phyloP scores from a whole-genome alignment of 1,139 yeast genomes.

The Suhomyces ambrosiae region DNA sequence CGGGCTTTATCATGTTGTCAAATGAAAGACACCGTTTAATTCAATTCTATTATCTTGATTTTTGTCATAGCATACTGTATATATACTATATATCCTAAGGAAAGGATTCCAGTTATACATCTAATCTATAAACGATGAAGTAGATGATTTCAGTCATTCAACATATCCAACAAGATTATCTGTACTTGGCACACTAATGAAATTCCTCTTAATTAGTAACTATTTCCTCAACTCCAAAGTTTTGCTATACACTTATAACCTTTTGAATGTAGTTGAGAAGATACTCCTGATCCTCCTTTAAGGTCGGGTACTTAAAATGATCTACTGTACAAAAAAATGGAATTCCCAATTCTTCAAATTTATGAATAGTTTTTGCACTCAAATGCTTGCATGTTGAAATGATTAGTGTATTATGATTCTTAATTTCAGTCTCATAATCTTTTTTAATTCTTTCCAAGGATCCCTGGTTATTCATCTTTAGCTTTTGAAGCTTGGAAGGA shows the following conservation, averaged over 20 bases:
- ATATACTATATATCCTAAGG: constrained; percentile 16
- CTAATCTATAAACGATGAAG: background rate
- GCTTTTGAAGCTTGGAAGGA: constrained; percentile 17
- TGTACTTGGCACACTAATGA: no score
- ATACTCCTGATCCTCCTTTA: constrained; percentile 27
- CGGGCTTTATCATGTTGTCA: constrained; percentile 8
- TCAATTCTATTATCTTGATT: constrained; percentile 9
- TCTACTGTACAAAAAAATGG: constrained; percentile 30
- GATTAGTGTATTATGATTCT: constrained; percentile 20
- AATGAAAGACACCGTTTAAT: constrained; percentile 10
- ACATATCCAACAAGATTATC: background rate
- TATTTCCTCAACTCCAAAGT: no score
- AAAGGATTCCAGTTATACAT: constrained; percentile 17
- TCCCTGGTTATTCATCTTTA: constrained; percentile 11
- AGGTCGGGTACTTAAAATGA: constrained; percentile 26
- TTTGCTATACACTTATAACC: no score
- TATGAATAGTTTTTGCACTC: constrained; percentile 19
- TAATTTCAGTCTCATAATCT: constrained; percentile 15
- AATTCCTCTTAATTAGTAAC: no score
- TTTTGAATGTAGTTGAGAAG: constrained; percentile 18
- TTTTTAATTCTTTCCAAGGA: constrained; percentile 11
- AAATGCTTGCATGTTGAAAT: constrained; percentile 19
- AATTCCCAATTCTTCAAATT: constrained; percentile 21
- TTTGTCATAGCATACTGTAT: constrained; percentile 10
- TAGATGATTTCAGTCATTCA: background rate